Conservation (phyloP, 345 rosid species). For the Bruguiera sexangula region DNA sequence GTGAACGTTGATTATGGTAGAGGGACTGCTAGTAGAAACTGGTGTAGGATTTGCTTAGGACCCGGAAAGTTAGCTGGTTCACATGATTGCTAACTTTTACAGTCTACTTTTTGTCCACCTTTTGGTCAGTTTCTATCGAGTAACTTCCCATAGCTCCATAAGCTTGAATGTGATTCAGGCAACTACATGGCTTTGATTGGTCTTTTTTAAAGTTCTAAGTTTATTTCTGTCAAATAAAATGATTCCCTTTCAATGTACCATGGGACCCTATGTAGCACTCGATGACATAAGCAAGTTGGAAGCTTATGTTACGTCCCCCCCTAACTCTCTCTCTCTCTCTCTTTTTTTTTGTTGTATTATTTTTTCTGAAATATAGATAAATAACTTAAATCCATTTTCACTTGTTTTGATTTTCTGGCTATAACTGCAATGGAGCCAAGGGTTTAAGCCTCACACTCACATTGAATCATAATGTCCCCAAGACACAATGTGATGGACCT, state of each 20-base stretch:
- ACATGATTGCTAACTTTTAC: constrained; percentile 16
- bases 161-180: constrained; percentile 5
- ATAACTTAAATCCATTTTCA: not conserved
- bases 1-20: not conserved
- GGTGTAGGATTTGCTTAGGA: constrained; percentile 2
- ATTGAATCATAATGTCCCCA: not conserved
- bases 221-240: constrained; percentile 10
- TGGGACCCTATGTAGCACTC: constrained; percentile 6
- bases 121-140: constrained; percentile 17
- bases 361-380: too few relatives aligned
- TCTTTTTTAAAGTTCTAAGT: constrained; percentile 1
- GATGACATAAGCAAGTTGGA: not conserved
- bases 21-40: not conserved
- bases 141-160: constrained; percentile 3
- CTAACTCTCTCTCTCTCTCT: too few relatives aligned
- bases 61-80: constrained; percentile 5
- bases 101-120: not conserved
- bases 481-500: too few relatives aligned
- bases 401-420: not conserved
- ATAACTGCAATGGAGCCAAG: constrained; percentile 10
- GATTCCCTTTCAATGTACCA: constrained; percentile 12
- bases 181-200: not conserved
- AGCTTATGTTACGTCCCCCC: not conserved
- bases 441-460: not conserved
- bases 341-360: not conserved